Evolutionary conservation across 2,329 filamentous ascomycete genomes (phyloP).

Genomic region (Arthrocladium fulminans): DNA sequence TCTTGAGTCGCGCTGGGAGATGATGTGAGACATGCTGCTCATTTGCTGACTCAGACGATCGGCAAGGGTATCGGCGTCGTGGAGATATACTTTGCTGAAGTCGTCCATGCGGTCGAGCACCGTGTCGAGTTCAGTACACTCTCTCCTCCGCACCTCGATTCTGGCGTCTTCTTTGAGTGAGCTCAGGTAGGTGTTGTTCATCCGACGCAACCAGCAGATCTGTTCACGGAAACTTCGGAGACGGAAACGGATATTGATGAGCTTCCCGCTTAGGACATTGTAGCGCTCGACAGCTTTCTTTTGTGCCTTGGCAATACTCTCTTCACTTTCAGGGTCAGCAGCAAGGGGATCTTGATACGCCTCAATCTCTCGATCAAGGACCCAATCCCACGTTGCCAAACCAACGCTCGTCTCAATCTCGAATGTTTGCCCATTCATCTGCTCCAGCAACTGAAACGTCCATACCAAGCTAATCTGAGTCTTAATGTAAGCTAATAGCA

Average conservation of each 20-base stretch:
- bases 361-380: constrained; percentile 14
- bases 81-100: constrained; percentile 15
- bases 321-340: neutral
- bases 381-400: constrained; percentile 19
- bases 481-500: constrained; percentile 19
- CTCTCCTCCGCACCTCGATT: constrained; percentile 5
- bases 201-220: constrained; percentile 17
- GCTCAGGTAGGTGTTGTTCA: constrained; percentile 13
- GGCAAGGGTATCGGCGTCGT: constrained; percentile 17
- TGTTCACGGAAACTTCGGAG: constrained; percentile 16
- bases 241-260: constrained; percentile 18
- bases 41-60: constrained; percentile 17
- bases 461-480: constrained; percentile 16
- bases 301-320: constrained; percentile 6
- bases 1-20: constrained; percentile 15
- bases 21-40: constrained; percentile 14
- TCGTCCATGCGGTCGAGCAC: constrained; percentile 18
- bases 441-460: constrained; percentile 18
- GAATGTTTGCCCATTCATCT: constrained; percentile 18
- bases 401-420: constrained; percentile 17
- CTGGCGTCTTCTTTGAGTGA: constrained; percentile 4
- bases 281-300: constrained; percentile 16
- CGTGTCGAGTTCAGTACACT: constrained; percentile 14
- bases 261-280: constrained; percentile 16
- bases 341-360: constrained; percentile 2